phyloP scores from a whole-genome alignment of 1,284 basidiomycete genomes.

The Cutaneotrichosporon spelunceum region DNA sequence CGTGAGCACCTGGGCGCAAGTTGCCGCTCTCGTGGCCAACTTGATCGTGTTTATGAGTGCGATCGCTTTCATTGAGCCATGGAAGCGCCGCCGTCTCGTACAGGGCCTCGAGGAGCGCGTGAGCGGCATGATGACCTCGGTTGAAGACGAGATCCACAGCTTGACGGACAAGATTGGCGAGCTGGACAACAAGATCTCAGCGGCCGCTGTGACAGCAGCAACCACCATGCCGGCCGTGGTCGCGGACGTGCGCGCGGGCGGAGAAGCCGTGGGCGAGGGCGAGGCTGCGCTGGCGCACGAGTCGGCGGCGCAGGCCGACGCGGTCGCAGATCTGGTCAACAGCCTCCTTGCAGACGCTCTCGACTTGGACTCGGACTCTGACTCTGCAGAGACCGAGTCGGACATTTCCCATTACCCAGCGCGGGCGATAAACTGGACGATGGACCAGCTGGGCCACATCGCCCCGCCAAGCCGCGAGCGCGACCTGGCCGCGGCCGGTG shows the following conservation, averaged over 20 bases:
- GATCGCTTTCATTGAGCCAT: slow-evolving; percentile 84
- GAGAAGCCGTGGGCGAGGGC: not conserved
- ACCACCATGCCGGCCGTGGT: not conserved
- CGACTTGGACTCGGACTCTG: too few species aligned
- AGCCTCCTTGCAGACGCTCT: not conserved
- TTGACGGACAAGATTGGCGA: slow-evolving; percentile 24
- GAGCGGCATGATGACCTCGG: slow-evolving; percentile 61
- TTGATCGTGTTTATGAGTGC: slow-evolving; percentile 81
- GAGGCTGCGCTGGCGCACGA: not conserved
- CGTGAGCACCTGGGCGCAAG: slow-evolving; percentile 81
- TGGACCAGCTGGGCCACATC: slow-evolving; percentile 25
- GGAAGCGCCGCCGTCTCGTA: slow-evolving; percentile 79
- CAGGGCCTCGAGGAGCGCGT: slow-evolving; percentile 82
- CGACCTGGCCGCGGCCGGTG: slow-evolving; percentile 27
- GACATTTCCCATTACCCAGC: slow-evolving; percentile 2
- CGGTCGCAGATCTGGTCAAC: not conserved
- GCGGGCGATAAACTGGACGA: slow-evolving; percentile 12
- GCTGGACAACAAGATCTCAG: slow-evolving; percentile 22
- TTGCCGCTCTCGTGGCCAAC: slow-evolving; percentile 79
- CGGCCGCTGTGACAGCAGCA: not conserved
- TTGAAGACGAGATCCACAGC: slow-evolving; percentile 63
- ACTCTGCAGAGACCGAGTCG: slow-evolving; percentile 7
- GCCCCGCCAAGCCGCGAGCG: slow-evolving; percentile 30
- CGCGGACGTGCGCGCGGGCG: not conserved
- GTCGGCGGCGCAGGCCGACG: not conserved